Percentiles rank a stretch among this genome's conserved stretches.
These are phyloP conservation scores for Kalmanozyma brasiliensis DNA, from an alignment of 1,284 basidiomycete species.

Conservation along the genomic window DNA sequence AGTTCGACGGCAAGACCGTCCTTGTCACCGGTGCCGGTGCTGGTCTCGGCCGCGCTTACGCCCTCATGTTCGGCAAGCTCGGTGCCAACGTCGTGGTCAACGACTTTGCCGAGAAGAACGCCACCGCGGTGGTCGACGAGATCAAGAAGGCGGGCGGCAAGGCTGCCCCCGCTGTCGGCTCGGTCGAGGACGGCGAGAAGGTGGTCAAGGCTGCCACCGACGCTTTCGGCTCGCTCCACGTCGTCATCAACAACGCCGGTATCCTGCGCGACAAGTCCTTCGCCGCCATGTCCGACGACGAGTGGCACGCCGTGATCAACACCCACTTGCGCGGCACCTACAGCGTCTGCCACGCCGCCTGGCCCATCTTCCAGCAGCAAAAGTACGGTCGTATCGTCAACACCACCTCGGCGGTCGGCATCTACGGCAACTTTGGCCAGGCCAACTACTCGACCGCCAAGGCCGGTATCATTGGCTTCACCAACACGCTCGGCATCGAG, in stretches of 20 bases:
- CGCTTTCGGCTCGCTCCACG: conserved; percentile 87
- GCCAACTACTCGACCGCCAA: conserved; percentile 84
- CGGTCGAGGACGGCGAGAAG: conserved; percentile 85
- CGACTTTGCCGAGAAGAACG: conserved; percentile 88
- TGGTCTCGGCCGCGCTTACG: conserved; percentile 86
- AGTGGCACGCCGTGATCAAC: conserved; percentile 92
- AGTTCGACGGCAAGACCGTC: conserved; percentile 89
- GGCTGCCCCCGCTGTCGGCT: conserved; percentile 83
- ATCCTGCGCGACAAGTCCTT: conserved; percentile 90
- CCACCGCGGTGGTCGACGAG: conserved; percentile 85
- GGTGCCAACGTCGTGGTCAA: conserved; percentile 98
- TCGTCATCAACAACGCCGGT: conserved; percentile 92
- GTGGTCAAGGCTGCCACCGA: conserved; percentile 89
- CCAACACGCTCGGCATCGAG: conserved; percentile 89
- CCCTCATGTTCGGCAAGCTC: conserved; percentile 86
- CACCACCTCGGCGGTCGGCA: conserved; percentile 90
- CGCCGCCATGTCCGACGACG: conserved; percentile 84
- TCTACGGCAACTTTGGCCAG: conserved; percentile 93
- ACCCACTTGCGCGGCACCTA: conserved; percentile 80
- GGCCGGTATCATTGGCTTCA: conserved; percentile 89
- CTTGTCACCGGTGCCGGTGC: conserved; percentile 81
- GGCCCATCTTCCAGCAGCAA: conserved; percentile 97
- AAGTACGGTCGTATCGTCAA: conserved; percentile 96
- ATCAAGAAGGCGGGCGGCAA: conserved; percentile 88
- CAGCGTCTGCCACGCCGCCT: conserved; percentile 83